phyloP scores from a whole-genome alignment of 257 asterid genomes.

The Nicotiana knightiana region DNA sequence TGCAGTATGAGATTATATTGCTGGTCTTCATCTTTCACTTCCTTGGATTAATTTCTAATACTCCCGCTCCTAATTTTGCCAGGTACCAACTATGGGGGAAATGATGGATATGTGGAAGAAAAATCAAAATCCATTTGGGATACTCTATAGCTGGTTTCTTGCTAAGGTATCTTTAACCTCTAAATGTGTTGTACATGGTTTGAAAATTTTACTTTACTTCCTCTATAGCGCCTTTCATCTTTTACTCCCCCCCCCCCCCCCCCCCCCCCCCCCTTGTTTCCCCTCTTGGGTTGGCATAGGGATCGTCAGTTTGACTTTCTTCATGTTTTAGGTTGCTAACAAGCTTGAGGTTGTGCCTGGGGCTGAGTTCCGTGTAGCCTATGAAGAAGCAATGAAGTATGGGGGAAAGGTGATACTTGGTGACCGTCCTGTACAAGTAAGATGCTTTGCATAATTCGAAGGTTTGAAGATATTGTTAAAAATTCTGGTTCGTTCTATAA shows the following conservation, averaged over 20 bases:
- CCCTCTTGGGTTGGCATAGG: constrained; percentile 7
- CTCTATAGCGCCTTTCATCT: constrained; percentile 2
- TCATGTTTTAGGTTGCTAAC: constrained; percentile 62
- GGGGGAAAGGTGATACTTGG: constrained; percentile 95
- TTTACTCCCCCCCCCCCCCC: not conserved
- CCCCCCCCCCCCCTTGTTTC: not conserved
- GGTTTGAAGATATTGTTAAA: not conserved
- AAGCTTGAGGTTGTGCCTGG: constrained; percentile 91
- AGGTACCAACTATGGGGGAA: constrained; percentile 80
- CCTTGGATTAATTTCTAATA: not conserved
- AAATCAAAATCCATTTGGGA: constrained; percentile 70
- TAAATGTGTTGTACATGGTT: not conserved
- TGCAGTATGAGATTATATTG: not conserved
- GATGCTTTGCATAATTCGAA: constrained; percentile 11
- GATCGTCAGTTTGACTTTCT: constrained; percentile 7
- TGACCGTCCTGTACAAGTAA: constrained; percentile 84
- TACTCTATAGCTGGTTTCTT: constrained; percentile 93
- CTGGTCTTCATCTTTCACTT: constrained; percentile 7
- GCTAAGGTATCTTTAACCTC: constrained; percentile 56
- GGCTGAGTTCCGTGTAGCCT: constrained; percentile 93
- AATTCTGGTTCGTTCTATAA: not conserved
- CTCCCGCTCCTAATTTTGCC: constrained; percentile 6
- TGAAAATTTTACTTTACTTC: not conserved
- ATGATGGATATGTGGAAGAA: constrained; percentile 93
- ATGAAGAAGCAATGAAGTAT: constrained; percentile 88